phyloP scores from a whole-genome alignment of 768 basidiomycete species.

The Amanita pseudoporphyria region DNA sequence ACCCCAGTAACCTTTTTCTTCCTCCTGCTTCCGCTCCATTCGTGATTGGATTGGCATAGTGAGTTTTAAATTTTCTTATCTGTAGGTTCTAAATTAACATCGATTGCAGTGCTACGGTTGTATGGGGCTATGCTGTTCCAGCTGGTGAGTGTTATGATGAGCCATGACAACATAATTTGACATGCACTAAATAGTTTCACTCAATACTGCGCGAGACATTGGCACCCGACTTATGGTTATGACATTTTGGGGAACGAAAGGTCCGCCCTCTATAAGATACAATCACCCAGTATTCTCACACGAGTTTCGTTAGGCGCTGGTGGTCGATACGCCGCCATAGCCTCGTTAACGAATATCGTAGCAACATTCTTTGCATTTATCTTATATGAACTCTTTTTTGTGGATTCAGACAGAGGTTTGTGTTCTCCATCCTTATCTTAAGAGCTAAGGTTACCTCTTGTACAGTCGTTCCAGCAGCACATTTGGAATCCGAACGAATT shows the following conservation, averaged over 20 bases:
- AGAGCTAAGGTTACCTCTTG: not conserved
- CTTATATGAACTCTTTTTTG: conserved; percentile 48
- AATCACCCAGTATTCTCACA: conserved; percentile 1
- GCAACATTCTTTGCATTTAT: conserved; percentile 45
- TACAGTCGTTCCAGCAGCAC: conserved; percentile 1
- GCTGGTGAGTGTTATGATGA: conserved; percentile 30
- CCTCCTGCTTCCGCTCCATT: conserved; percentile 44
- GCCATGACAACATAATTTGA: too few species aligned
- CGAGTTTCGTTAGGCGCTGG: conserved; percentile 31
- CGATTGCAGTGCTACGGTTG: conserved; percentile 33
- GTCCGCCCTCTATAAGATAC: conserved; percentile 14
- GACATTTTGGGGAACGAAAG: conserved; percentile 46
- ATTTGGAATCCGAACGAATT: not conserved
- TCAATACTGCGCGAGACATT: conserved; percentile 62
- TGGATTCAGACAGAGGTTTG: conserved; percentile 48
- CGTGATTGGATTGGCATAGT: conserved; percentile 53
- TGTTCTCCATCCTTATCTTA: not conserved
- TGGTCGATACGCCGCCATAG: conserved; percentile 47
- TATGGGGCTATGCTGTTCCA: conserved; percentile 52
- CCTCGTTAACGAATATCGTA: conserved; percentile 58
- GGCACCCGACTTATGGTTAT: conserved; percentile 54
- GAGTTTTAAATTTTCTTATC: conserved; percentile 14
- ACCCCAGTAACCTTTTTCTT: conserved; percentile 50
- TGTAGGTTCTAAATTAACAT: not conserved
- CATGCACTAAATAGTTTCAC: conserved; percentile 30